These are phyloP conservation scores for Pichia sp. DNA, from an alignment of 1,139 yeast species.

Conservation along the genomic window DNA sequence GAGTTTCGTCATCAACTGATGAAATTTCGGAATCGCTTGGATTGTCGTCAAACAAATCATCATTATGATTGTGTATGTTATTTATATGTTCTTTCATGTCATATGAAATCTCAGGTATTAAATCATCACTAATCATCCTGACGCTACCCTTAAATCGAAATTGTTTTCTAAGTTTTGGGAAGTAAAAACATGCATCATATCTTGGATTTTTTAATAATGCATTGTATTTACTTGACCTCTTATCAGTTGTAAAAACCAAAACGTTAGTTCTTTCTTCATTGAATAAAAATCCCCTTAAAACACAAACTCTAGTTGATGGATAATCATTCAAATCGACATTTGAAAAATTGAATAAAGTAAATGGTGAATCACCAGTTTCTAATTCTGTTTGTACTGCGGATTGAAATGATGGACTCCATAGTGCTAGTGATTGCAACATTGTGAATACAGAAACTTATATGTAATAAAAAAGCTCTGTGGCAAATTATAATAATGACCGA, in stretches of 20 bases:
- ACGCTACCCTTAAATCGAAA: slow-evolving; percentile 68
- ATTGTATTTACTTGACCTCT: slow-evolving; percentile 55
- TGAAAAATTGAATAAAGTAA: slow-evolving; percentile 59
- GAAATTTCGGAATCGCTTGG: neutral
- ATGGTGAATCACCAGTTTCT: slow-evolving; percentile 31
- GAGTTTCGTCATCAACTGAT: slow-evolving; percentile 5
- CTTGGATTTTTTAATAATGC: slow-evolving; percentile 47
- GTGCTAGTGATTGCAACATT: slow-evolving; percentile 42
- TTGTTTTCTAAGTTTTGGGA: slow-evolving; percentile 54
- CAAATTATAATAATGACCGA: neutral
- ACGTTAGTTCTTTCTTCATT: slow-evolving; percentile 62
- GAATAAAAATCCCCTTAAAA: slow-evolving; percentile 70
- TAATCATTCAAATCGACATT: slow-evolving; percentile 53
- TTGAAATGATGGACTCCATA: slow-evolving; percentile 61
- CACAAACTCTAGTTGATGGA: slow-evolving; percentile 65
- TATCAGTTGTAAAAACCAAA: slow-evolving; percentile 65
- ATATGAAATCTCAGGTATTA: slow-evolving; percentile 18
- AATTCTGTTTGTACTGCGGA: slow-evolving; percentile 44
- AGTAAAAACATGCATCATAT: slow-evolving; percentile 75
- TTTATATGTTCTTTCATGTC: neutral
- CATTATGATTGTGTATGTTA: neutral
- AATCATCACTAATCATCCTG: slow-evolving; percentile 32
- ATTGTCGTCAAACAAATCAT: neutral
- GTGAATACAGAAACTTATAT: neutral
- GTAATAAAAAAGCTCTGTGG: neutral